Conservation (phyloP, 2,329 filamentous ascomycete species). For the Alternaria dauci region DNA sequence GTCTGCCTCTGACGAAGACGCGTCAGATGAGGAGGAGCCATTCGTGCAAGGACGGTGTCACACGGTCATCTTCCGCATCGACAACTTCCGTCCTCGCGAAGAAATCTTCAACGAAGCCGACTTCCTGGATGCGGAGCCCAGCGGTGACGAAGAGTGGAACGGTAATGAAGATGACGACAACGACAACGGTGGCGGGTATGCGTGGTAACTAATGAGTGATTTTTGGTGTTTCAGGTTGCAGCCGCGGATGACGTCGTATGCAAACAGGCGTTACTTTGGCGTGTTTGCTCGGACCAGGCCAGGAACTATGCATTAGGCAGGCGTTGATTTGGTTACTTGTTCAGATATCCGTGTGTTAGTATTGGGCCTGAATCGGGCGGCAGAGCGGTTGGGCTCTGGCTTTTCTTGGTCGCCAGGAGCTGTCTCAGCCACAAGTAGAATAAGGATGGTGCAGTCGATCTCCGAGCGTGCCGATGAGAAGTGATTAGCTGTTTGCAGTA, state of each 20-base stretch:
- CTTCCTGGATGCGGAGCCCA: slow-evolving; percentile 71
- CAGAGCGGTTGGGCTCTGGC: slow-evolving; percentile 29
- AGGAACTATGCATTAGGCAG: slow-evolving; percentile 26
- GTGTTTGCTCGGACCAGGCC: background rate
- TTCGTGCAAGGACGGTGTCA: slow-evolving; percentile 74
- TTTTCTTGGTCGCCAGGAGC: background rate
- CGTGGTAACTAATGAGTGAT: slow-evolving; percentile 30
- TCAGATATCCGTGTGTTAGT: slow-evolving; percentile 24
- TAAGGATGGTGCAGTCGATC: background rate
- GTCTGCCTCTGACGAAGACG: slow-evolving; percentile 28
- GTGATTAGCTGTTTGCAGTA: slow-evolving; percentile 11
- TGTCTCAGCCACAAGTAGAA: slow-evolving; percentile 16
- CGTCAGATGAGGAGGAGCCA: slow-evolving; percentile 24
- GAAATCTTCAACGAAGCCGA: slow-evolving; percentile 74
- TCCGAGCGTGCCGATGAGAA: background rate
- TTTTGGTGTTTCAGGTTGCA: background rate
- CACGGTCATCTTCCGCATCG: slow-evolving; percentile 74
- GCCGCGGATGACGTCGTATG: slow-evolving; percentile 1
- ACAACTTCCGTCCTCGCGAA: slow-evolving; percentile 78
- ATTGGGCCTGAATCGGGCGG: slow-evolving; percentile 29
- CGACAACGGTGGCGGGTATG: slow-evolving; percentile 50
- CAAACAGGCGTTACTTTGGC: slow-evolving; percentile 1
- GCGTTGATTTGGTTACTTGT: slow-evolving; percentile 21
- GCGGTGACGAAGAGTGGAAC: slow-evolving; percentile 65
- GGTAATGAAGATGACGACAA: slow-evolving; percentile 63